phyloP scores from a whole-genome alignment of 2,329 filamentous ascomycete species.

The Colletotrichum lindemuthianum region DNA sequence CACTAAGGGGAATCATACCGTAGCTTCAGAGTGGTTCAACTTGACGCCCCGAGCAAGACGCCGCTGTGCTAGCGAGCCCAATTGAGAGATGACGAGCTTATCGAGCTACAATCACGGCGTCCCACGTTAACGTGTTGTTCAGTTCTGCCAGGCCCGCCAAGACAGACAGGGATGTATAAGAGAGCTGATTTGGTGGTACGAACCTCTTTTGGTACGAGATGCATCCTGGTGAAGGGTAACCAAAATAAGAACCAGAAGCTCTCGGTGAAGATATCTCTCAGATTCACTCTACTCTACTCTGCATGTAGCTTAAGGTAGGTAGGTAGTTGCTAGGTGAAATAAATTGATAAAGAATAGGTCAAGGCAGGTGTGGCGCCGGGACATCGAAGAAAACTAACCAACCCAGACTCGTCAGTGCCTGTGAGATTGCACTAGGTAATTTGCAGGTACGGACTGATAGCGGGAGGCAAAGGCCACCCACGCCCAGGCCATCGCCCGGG shows the following conservation, averaged over 20 bases:
- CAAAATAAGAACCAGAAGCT: slow-evolving; percentile 3
- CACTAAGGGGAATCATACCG: slow-evolving; percentile 58
- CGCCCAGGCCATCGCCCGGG: slow-evolving; percentile 1
- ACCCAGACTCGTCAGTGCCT: no score
- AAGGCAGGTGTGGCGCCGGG: neutral
- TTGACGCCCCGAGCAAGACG: slow-evolving; percentile 88
- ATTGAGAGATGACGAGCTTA: slow-evolving; percentile 92
- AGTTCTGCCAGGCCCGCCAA: slow-evolving; percentile 16
- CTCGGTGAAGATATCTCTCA: slow-evolving; percentile 14
- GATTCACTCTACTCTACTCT: neutral
- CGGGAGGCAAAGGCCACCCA: neutral
- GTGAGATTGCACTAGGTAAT: no score
- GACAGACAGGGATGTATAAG: slow-evolving; percentile 34
- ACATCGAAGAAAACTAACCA: neutral
- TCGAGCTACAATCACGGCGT: slow-evolving; percentile 72
- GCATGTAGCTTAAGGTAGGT: no score
- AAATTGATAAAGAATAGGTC: slow-evolving; percentile 2
- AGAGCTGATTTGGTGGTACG: slow-evolving; percentile 37
- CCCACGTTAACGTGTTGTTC: slow-evolving; percentile 33
- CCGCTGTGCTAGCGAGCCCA: slow-evolving; percentile 87
- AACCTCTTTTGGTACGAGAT: slow-evolving; percentile 61
- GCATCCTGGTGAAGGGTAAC: slow-evolving; percentile 46
- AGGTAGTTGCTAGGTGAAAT: neutral
- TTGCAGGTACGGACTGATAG: neutral
- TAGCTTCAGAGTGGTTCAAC: slow-evolving; percentile 90